Conservation (phyloP, 2,329 filamentous ascomycete species). For the Epichloe hybrida region DNA sequence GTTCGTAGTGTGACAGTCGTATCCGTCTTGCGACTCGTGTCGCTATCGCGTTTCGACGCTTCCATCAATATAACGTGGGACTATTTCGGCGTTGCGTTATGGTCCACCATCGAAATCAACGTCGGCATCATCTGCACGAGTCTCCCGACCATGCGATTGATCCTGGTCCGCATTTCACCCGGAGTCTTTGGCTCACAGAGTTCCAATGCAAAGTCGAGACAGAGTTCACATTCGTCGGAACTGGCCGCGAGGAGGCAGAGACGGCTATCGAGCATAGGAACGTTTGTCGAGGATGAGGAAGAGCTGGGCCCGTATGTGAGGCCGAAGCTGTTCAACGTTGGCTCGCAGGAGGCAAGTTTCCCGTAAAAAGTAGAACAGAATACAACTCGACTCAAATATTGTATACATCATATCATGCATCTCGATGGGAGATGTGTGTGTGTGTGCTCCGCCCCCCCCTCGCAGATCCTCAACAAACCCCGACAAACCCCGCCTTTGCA, state of each 20-base stretch:
- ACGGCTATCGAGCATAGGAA: constrained; percentile 1
- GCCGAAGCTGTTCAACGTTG: constrained; percentile 1
- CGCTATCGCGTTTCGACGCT: constrained; percentile 12
- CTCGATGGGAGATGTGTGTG: too few species aligned
- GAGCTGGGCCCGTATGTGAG: neutral
- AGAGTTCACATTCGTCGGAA: neutral
- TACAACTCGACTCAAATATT: too few species aligned
- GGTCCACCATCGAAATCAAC: constrained; percentile 19
- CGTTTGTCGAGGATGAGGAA: neutral
- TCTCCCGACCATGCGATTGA: constrained; percentile 15
- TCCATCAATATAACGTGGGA: constrained; percentile 15
- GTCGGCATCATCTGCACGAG: constrained; percentile 19
- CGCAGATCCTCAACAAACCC: too few species aligned
- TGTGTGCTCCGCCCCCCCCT: too few species aligned
- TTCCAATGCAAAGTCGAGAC: neutral
- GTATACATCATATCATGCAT: too few species aligned
- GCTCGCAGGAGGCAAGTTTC: neutral
- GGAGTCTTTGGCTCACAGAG: neutral
- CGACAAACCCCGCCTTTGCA: neutral
- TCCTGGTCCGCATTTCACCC: constrained; percentile 6
- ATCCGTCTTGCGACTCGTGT: constrained; percentile 16
- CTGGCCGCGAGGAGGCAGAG: neutral
- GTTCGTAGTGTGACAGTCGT: constrained; percentile 14
- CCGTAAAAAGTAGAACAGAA: too few species aligned
- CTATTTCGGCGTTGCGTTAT: constrained; percentile 11